Percentiles rank a stretch among this genome's conserved stretches.
These are phyloP conservation scores for Ensete ventricosum DNA, from an alignment of 176 grass and related monocot species.

Conservation along the genomic window DNA sequence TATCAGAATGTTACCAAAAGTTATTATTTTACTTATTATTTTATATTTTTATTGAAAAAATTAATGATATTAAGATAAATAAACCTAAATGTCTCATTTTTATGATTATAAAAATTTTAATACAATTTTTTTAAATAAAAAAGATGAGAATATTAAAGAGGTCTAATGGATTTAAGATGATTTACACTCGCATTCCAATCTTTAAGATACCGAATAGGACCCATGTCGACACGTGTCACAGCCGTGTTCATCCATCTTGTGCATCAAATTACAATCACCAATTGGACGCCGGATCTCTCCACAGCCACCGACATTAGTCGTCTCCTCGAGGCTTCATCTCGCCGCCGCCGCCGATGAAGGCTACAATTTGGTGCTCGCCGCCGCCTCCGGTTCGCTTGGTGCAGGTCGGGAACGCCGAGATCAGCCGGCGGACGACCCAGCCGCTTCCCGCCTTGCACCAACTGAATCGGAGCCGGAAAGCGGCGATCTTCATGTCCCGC, in stretches of 20 bases:
- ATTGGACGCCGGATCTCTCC: background rate
- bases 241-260: background rate
- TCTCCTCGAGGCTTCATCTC: background rate
- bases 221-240: background rate
- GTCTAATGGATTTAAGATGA: too few species aligned
- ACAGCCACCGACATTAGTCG: too few species aligned
- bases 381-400: constrained; percentile 25
- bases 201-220: too few species aligned
- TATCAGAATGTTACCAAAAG: too few species aligned
- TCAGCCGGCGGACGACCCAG: constrained; percentile 10
- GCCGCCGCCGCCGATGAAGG: background rate
- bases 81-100: too few species aligned
- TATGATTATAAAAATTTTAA: too few species aligned
- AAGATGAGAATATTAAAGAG: too few species aligned
- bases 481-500: background rate
- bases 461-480: constrained; percentile 41
- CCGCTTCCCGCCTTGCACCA: constrained; percentile 45
- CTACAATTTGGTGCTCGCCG: background rate
- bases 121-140: too few species aligned
- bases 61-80: too few species aligned
- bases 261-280: background rate
- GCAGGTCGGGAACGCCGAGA: constrained; percentile 29
- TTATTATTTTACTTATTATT: too few species aligned
- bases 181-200: too few species aligned
- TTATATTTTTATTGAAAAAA: too few species aligned